Conservation (phyloP, 2,329 filamentous ascomycete genomes). For the Fusarium sp. region DNA sequence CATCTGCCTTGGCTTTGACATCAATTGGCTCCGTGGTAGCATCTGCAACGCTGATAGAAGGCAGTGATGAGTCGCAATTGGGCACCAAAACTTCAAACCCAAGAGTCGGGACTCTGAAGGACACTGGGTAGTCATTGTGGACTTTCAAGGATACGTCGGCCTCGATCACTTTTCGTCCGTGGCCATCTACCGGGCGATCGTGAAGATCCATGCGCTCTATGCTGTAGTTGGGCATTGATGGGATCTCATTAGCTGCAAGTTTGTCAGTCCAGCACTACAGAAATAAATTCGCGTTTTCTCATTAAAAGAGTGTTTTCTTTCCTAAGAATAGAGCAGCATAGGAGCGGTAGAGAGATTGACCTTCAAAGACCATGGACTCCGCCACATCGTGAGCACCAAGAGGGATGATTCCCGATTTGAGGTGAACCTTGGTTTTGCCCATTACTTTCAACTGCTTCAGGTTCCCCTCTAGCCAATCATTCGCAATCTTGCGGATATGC, state of each 20-base stretch:
- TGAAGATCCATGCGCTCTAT: conserved; percentile 82
- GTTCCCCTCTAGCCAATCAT: conserved; percentile 87
- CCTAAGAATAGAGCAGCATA: conserved; percentile 70
- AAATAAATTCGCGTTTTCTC: conserved; percentile 30
- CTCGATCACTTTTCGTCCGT: conserved; percentile 72
- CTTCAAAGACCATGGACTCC: conserved; percentile 82
- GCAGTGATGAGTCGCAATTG: conserved; percentile 76
- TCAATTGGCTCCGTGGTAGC: conserved; percentile 74
- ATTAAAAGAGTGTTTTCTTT: conserved; percentile 59
- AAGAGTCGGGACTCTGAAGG: conserved; percentile 79
- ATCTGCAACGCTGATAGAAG: conserved; percentile 80
- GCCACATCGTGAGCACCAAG: conserved; percentile 80
- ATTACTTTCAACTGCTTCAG: conserved; percentile 75
- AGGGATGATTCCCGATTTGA: conserved; percentile 82
- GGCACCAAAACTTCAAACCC: conserved; percentile 87
- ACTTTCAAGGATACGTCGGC: conserved; percentile 80
- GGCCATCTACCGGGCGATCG: conserved; percentile 66
- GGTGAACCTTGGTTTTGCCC: conserved; percentile 75
- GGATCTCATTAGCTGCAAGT: conserved; percentile 72
- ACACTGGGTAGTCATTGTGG: conserved; percentile 80
- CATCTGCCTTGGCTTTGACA: conserved; percentile 72
- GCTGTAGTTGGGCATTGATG: conserved; percentile 81
- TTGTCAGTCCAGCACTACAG: conserved; percentile 43
- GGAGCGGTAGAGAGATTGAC: conserved; percentile 76
- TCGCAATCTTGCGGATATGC: conserved; percentile 80